These are phyloP conservation scores for Moesziomyces globuligerus DNA, from an alignment of 1,284 basidiomycete genomes.

Conservation along the genomic window DNA sequence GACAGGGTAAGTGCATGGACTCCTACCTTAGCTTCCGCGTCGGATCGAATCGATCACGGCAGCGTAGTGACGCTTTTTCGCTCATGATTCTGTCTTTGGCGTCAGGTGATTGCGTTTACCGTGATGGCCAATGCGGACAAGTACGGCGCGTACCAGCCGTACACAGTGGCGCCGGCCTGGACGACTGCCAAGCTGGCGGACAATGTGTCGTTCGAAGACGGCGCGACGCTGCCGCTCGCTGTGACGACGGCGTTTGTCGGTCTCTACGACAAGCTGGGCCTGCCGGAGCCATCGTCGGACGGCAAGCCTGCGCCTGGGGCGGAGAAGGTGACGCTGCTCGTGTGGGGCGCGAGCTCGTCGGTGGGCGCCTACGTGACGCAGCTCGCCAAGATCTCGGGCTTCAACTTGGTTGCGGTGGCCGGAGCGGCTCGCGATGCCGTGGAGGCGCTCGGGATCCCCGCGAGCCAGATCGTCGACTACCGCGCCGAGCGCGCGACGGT, in stretches of 20 bases:
- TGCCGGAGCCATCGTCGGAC: conserved; percentile 30
- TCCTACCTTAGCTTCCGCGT: too few relatives aligned
- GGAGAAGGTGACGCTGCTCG: conserved; percentile 47
- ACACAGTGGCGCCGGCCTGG: conserved; percentile 53
- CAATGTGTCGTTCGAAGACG: conserved; percentile 64
- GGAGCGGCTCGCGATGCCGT: conserved; percentile 25
- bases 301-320: conserved; percentile 19
- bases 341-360: conserved; percentile 66
- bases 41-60: too few relatives aligned
- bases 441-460: conserved; percentile 8
- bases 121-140: conserved; percentile 52
- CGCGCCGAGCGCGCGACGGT: conserved; percentile 38
- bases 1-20: conserved; percentile 43
- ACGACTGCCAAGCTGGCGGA: conserved; percentile 50
- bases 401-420: conserved; percentile 64
- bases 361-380: conserved; percentile 67
- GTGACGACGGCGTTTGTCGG: conserved; percentile 67
- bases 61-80: not conserved
- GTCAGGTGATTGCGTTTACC: conserved; percentile 54
- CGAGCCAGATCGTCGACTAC: conserved; percentile 39
- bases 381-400: conserved; percentile 62
- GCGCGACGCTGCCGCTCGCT: conserved; percentile 65
- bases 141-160: conserved; percentile 63
- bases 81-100: not conserved
- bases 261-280: conserved; percentile 55